Percentiles rank a stretch among this genome's conserved stretches.
Evolutionary conservation across 495 filamentous ascomycete species (phyloP).

Genomic region (Sphaerosporella brunnea): DNA sequence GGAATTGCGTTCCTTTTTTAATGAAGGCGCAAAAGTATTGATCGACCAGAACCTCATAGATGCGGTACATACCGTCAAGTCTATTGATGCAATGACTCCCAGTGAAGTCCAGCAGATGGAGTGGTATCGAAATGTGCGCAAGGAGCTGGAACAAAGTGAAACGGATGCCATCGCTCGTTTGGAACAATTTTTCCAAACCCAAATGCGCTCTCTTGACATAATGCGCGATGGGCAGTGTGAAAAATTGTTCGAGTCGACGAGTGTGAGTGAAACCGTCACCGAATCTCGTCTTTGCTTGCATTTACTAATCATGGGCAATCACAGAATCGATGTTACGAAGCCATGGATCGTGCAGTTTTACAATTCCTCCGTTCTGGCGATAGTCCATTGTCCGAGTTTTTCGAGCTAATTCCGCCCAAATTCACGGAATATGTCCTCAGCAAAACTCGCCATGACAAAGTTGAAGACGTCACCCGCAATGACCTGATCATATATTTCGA

Average conservation of each 20-base stretch:
- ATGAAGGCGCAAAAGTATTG: neutral
- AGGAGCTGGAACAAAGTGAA: neutral
- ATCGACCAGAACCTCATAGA: neutral
- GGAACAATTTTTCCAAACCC: neutral
- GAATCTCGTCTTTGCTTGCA: neutral
- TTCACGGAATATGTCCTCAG: too few relatives aligned
- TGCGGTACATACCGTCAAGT: neutral
- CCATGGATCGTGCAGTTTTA: neutral
- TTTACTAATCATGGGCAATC: neutral
- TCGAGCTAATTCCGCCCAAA: too few relatives aligned
- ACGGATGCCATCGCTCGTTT: neutral
- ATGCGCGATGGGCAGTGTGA: neutral
- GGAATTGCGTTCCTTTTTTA: neutral
- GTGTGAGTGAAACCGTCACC: neutral
- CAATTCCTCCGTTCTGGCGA: neutral
- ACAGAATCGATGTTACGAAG: neutral
- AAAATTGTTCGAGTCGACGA: neutral
- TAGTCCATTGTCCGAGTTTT: neutral
- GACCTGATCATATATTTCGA: slow-evolving; percentile 22
- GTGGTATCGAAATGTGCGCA: neutral
- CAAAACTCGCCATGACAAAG: neutral
- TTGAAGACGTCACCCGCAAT: slow-evolving; percentile 16
- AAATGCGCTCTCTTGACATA: neutral
- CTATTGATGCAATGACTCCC: neutral
- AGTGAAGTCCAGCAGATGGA: neutral